Evolutionary conservation across 345 rosid species (phyloP).

Genomic region (Bruguiera gymnorhiza): DNA sequence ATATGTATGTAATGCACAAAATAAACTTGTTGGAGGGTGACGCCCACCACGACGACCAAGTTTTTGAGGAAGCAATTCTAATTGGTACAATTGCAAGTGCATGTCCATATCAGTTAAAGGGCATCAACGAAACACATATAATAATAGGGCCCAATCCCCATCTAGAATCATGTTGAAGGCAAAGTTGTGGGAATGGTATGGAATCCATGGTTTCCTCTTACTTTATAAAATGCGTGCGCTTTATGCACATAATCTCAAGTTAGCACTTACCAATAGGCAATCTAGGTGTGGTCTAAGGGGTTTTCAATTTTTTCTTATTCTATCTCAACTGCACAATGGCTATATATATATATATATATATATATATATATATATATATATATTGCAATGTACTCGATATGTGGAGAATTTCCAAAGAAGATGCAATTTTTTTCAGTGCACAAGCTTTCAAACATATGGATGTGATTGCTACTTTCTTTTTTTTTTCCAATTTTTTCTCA

Average conservation of each 20-base stretch:
- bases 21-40: conserved; percentile 15
- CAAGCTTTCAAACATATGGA: conserved; percentile 23
- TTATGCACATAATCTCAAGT: no score
- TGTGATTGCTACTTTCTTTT: conserved; percentile 5
- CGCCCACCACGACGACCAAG: conserved; percentile 6
- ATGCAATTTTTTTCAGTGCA: conserved; percentile 12
- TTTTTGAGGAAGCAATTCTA: background rate
- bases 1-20: background rate
- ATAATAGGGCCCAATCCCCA: conserved; percentile 23
- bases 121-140: conserved; percentile 15
- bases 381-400: conserved; percentile 9
- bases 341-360: background rate
- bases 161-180: conserved; percentile 15
- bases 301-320: conserved; percentile 13
- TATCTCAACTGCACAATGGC: conserved; percentile 21
- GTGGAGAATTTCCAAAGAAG: conserved; percentile 14
- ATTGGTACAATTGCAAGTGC: conserved; percentile 17
- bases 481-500: background rate
- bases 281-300: background rate
- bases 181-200: conserved; percentile 18
- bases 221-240: no score
- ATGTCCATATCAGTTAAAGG: conserved; percentile 24
- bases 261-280: no score
- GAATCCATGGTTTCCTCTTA: no score
- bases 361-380: background rate